Evolutionary conservation across 257 asterid genomes (phyloP), one percentile per base, ranked within the genome.

Genomic region (Fraxinus pennsylvanica): DNA sequence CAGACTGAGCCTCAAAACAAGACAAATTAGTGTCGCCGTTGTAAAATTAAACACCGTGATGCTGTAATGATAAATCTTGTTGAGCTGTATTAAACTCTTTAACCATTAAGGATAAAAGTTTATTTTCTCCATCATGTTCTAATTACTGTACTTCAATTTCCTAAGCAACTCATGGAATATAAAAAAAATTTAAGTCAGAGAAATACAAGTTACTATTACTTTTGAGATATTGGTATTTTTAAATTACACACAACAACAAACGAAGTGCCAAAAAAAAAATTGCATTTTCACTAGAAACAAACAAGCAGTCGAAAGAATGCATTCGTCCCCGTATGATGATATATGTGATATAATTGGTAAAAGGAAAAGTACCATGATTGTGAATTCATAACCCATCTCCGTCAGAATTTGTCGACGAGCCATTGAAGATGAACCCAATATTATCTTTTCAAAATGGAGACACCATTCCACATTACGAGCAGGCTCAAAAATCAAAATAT

Each of bases 391-490:
- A 67, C 97, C 96, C 98, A 93, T 93, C 79, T 89, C 96, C 9
- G 92, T 75, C 15, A 93, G 86, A 87, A 93, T 93, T 81, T 82
- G 80, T 4, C 91, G 88, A 76, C 98, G 98, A 71, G 98, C 92
- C 85, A 81, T 79, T 68, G 98, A 91, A 73, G 98, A 87, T 14
- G 98, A 91, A 36, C 98, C 98, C 81, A 93, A 65, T n/a, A 93
- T 93, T 77, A 93, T 82, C 98, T 93, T 82, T 43, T 47, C 76
- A 74, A 30, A 61, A 50, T 41, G 45, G 69, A 81, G 29, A 73
- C 38, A 78, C 13, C 27, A 78, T 12, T 12, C 52, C 14, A 43
- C 52, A 43, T 43, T 43, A 43, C 14, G 1, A 43, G 52, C 52
- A 12, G 52, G 52, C 17, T 43, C 52, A 43, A 43, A 39, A 43